A percentile compares a stretch with the other conserved stretches of the same genome.
Evolutionary conservation across 2,329 filamentous ascomycete genomes (phyloP).

Genomic region (Cladorrhinum sp.): DNA sequence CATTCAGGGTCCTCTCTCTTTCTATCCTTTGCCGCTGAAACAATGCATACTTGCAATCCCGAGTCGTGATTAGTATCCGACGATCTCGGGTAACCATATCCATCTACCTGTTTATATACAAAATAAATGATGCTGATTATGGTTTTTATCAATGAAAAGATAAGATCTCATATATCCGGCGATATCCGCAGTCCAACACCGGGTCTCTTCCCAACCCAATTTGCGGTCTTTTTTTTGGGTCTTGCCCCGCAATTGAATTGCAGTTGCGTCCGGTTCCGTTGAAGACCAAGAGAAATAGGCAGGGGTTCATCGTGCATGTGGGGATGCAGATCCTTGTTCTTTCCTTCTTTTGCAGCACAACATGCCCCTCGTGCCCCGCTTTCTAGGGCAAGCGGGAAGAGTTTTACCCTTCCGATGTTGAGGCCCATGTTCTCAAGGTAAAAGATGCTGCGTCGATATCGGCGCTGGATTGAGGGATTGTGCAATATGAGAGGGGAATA

Average conservation of each 20-base stretch:
- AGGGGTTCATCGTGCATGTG: constrained; percentile 5
- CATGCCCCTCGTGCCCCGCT: constrained; percentile 10
- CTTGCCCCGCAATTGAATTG: constrained; percentile 12
- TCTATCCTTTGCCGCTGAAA: neutral
- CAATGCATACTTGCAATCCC: neutral
- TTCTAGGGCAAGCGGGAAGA: constrained; percentile 14
- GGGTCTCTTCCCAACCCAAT: too few relatives aligned
- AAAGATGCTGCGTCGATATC: neutral
- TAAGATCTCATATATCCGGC: constrained; percentile 15
- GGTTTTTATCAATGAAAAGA: neutral
- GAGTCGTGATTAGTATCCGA: neutral
- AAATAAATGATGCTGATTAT: neutral
- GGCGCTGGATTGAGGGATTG: neutral
- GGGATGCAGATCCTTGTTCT: neutral
- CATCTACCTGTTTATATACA: neutral
- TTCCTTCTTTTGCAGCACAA: neutral
- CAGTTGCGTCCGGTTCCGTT: constrained; percentile 1
- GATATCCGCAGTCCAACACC: constrained; percentile 23
- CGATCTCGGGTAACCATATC: neutral
- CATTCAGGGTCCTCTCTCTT: neutral
- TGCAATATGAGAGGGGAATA: neutral
- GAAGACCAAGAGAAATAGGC: neutral
- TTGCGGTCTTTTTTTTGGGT: constrained; percentile 16
- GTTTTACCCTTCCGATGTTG: constrained; percentile 15
- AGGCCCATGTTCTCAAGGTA: neutral